These are phyloP conservation scores for Monosporascus sp. DNA, from an alignment of 2,329 filamentous ascomycete species.

Conservation along the genomic window DNA sequence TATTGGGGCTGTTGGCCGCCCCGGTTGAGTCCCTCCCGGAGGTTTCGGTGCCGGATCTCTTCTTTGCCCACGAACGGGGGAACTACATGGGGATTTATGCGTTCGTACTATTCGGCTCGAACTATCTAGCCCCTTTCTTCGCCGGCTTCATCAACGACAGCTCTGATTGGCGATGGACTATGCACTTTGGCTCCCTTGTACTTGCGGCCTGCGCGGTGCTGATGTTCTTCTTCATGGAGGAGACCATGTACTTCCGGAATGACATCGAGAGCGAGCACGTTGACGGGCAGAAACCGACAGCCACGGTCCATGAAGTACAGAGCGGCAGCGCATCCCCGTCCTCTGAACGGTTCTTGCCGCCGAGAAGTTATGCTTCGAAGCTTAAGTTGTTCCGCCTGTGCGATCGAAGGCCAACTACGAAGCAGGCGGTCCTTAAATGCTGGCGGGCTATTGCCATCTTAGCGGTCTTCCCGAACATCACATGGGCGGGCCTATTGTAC, in stretches of 20 bases:
- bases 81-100: slow-evolving; percentile 39
- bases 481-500: slow-evolving; percentile 33
- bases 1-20: slow-evolving; percentile 37
- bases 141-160: slow-evolving; percentile 38
- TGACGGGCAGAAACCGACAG: slow-evolving; percentile 2
- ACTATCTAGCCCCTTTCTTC: slow-evolving; percentile 40
- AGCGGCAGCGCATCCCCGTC: not conserved
- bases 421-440: not conserved
- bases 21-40: slow-evolving; percentile 43
- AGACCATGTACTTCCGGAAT: slow-evolving; percentile 47
- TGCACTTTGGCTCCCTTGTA: slow-evolving; percentile 37
- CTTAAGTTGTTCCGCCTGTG: not conserved
- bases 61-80: slow-evolving; percentile 35
- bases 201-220: slow-evolving; percentile 29
- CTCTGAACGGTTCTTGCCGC: not conserved
- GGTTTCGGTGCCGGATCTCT: slow-evolving; percentile 36
- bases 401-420: not conserved
- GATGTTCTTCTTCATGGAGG: slow-evolving; percentile 53
- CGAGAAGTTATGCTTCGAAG: not conserved
- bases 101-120: slow-evolving; percentile 32
- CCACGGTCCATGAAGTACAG: slow-evolving; percentile 5
- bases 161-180: slow-evolving; percentile 36
- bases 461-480: not conserved
- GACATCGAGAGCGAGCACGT: slow-evolving; percentile 15
- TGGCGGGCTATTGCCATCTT: slow-evolving; percentile 37